Conservation (phyloP, 108 stramenopile genomes). For the Cyclotella cryptica region DNA sequence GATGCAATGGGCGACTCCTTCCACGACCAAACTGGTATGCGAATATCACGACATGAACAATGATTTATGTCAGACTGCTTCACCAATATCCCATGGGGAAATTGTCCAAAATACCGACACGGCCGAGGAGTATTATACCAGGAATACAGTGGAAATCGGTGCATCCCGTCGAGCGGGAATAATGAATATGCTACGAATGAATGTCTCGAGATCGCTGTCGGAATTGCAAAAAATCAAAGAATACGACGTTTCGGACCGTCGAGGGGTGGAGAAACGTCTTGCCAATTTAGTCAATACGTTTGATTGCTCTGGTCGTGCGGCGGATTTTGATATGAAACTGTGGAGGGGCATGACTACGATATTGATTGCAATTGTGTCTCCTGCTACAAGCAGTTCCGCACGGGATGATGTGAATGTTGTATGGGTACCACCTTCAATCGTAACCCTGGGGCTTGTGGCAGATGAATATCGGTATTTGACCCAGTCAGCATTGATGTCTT, state of each 20-base stretch:
- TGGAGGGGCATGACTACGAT: conserved; percentile 82
- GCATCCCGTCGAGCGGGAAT: conserved; percentile 74
- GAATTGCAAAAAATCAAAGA: conserved; percentile 51
- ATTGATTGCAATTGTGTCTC: conserved; percentile 64
- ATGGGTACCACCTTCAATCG: conserved; percentile 48
- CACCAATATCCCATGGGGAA: background rate
- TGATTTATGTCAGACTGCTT: background rate
- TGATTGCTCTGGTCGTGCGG: conserved; percentile 58
- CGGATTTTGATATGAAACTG: conserved; percentile 48
- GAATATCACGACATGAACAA: conserved; percentile 15
- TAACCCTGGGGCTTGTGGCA: conserved; percentile 51
- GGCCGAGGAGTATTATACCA: background rate
- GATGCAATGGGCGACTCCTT: conserved; percentile 38
- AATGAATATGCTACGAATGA: conserved; percentile 74
- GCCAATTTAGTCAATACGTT: conserved; percentile 68
- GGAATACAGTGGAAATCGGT: conserved; percentile 58
- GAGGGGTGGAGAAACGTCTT: conserved; percentile 36
- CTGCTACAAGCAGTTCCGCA: conserved; percentile 22
- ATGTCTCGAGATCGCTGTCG: conserved; percentile 58
- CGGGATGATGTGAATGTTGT: background rate
- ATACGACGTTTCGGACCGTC: background rate
- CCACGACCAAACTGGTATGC: conserved; percentile 24
- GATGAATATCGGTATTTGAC: conserved; percentile 77
- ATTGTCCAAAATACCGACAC: background rate
- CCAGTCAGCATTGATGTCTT: conserved; percentile 37